Percentiles rank a stretch among this genome's conserved stretches.
Evolutionary conservation across 495 filamentous ascomycete species (phyloP).

Genomic region (Amorphotheca resinae): DNA sequence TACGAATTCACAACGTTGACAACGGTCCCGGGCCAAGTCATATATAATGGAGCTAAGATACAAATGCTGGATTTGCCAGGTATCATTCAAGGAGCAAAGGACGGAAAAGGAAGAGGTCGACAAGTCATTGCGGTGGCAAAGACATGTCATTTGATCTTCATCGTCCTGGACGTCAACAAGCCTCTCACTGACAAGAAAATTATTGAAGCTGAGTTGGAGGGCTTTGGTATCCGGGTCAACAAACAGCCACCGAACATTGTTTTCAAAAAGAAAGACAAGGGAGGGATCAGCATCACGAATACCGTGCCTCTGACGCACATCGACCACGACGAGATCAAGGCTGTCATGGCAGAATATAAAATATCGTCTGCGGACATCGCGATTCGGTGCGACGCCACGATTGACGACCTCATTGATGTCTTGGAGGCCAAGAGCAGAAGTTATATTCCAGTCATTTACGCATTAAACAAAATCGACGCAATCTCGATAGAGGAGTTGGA

Average conservation of each 20-base stretch:
- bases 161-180: slow-evolving; percentile 97
- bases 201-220: slow-evolving; percentile 93
- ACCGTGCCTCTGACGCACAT: slow-evolving; percentile 88
- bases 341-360: slow-evolving; percentile 93
- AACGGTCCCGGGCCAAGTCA: slow-evolving; percentile 90
- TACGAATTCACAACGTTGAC: slow-evolving; percentile 99
- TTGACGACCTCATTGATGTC: slow-evolving; percentile 84
- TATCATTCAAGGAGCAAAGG: slow-evolving; percentile 98
- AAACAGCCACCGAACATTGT: slow-evolving; percentile 94
- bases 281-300: slow-evolving; percentile 85
- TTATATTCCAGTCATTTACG: slow-evolving; percentile 97
- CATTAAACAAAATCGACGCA: slow-evolving; percentile 96
- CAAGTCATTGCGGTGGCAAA: slow-evolving; percentile 98
- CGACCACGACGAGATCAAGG: slow-evolving; percentile 90
- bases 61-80: slow-evolving; percentile 98
- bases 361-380: slow-evolving; percentile 96
- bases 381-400: slow-evolving; percentile 85
- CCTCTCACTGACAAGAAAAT: slow-evolving; percentile 92
- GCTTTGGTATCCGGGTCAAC: slow-evolving; percentile 96
- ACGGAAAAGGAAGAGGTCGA: slow-evolving; percentile 93
- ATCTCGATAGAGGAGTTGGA: slow-evolving; percentile 97
- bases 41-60: slow-evolving; percentile 94
- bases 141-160: slow-evolving; percentile 97
- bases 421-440: slow-evolving; percentile 88
- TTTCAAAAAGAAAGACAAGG: slow-evolving; percentile 99